Conservation (phyloP, 148 eudicot genomes). For the Fagopyrum tataricum region DNA sequence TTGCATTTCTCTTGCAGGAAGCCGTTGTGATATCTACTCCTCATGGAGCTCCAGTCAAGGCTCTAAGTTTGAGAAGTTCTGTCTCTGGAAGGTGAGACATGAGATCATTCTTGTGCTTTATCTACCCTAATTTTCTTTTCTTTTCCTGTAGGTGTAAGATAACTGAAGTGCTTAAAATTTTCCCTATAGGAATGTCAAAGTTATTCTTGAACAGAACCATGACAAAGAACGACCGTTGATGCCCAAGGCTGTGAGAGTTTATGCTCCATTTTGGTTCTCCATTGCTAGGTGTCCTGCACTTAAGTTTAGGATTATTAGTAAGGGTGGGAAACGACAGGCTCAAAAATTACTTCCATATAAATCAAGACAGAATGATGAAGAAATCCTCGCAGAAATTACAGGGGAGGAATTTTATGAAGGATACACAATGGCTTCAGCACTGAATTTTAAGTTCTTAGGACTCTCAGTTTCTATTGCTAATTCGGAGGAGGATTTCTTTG, state of each 20-base stretch:
- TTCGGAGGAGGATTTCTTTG: constrained; percentile 50
- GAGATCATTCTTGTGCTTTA: constrained; percentile 2
- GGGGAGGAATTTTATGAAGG: constrained; percentile 91
- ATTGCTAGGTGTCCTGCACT: constrained; percentile 83
- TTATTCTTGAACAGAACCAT: constrained; percentile 73
- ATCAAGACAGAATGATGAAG: constrained; percentile 40
- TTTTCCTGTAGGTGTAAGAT: neutral
- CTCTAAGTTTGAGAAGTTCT: constrained; percentile 62
- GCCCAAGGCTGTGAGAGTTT: constrained; percentile 61
- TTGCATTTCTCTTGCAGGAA: constrained; percentile 36
- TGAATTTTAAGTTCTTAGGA: constrained; percentile 70
- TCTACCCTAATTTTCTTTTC: constrained; percentile 8
- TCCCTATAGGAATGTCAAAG: constrained; percentile 64
- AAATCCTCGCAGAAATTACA: constrained; percentile 56
- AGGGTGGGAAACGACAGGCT: constrained; percentile 25
- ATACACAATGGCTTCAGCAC: constrained; percentile 73
- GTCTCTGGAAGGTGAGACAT: constrained; percentile 68
- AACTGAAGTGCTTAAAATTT: neutral
- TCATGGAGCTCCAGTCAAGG: constrained; percentile 39
- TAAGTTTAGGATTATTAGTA: constrained; percentile 49
- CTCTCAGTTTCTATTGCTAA: constrained; percentile 55
- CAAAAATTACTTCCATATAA: constrained; percentile 42
- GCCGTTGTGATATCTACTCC: constrained; percentile 83
- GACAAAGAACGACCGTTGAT: constrained; percentile 46
- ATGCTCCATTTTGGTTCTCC: constrained; percentile 86